phyloP scores from a whole-genome alignment of 805 yeast genomes.

The Pichia membranifaciens region DNA sequence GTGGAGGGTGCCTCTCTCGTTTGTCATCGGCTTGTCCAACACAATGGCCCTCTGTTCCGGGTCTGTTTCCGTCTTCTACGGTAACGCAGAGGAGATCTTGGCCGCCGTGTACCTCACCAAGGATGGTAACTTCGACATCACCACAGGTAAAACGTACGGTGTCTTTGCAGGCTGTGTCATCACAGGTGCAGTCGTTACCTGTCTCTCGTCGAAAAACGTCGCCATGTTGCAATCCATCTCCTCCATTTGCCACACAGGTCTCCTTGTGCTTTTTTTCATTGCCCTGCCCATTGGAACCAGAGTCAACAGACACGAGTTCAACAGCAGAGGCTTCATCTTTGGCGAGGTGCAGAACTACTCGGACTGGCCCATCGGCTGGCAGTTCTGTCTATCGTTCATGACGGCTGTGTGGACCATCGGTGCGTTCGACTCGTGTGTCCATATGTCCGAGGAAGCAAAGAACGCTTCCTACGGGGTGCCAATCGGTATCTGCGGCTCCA shows the following conservation, averaged over 20 bases:
- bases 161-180: constrained; percentile 55
- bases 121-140: constrained; percentile 49
- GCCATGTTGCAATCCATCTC: constrained; percentile 56
- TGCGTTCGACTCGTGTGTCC: constrained; percentile 64
- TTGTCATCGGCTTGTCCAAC: constrained; percentile 59
- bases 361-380: constrained; percentile 55
- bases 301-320: constrained; percentile 32
- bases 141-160: constrained; percentile 51
- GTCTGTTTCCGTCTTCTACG: constrained; percentile 59
- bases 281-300: constrained; percentile 58
- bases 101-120: constrained; percentile 46
- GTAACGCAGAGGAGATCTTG: constrained; percentile 51
- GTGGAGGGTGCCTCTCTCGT: constrained; percentile 46
- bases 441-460: constrained; percentile 63
- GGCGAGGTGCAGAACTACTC: constrained; percentile 43
- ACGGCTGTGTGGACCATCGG: constrained; percentile 72
- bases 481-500: constrained; percentile 54
- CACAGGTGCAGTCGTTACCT: constrained; percentile 44
- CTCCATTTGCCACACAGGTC: constrained; percentile 43
- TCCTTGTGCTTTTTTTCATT: constrained; percentile 48
- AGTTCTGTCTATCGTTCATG: constrained; percentile 40
- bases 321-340: constrained; percentile 47
- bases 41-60: constrained; percentile 60
- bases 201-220: constrained; percentile 47
- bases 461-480: constrained; percentile 59